Conservation (phyloP, 2,329 filamentous ascomycete species). For the Scytalidium sp. region DNA sequence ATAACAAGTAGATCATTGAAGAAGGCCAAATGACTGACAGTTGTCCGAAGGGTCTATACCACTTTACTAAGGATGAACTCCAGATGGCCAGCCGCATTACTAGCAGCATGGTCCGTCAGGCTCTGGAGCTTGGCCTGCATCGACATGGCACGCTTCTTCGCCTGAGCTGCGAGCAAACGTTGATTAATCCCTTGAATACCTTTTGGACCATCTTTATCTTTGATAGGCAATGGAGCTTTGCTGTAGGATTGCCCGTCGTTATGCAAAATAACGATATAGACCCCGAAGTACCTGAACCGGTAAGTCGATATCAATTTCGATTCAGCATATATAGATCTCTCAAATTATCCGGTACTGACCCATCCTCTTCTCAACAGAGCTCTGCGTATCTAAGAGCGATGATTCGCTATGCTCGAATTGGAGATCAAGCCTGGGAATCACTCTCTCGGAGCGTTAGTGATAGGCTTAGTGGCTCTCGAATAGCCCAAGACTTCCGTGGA, state of each 20-base stretch:
- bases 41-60: neutral
- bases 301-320: constrained; percentile 38
- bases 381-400: neutral
- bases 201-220: constrained; percentile 83
- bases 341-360: no score
- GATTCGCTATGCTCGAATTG: neutral
- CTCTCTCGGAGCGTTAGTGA: neutral
- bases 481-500: neutral
- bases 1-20: neutral
- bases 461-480: neutral
- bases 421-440: neutral
- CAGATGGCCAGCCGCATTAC: constrained; percentile 75
- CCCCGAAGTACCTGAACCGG: constrained; percentile 69
- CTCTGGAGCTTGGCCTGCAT: constrained; percentile 74
- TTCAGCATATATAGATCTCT: no score
- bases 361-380: no score
- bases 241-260: constrained; percentile 78
- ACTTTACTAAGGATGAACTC: constrained; percentile 71
- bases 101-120: constrained; percentile 73
- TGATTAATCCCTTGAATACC: constrained; percentile 63
- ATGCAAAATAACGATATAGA: constrained; percentile 82
- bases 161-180: constrained; percentile 64
- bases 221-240: constrained; percentile 79
- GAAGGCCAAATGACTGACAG: neutral
- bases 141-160: constrained; percentile 66